phyloP scores from a whole-genome alignment of 768 basidiomycete species.

The Podaxis sp. region DNA sequence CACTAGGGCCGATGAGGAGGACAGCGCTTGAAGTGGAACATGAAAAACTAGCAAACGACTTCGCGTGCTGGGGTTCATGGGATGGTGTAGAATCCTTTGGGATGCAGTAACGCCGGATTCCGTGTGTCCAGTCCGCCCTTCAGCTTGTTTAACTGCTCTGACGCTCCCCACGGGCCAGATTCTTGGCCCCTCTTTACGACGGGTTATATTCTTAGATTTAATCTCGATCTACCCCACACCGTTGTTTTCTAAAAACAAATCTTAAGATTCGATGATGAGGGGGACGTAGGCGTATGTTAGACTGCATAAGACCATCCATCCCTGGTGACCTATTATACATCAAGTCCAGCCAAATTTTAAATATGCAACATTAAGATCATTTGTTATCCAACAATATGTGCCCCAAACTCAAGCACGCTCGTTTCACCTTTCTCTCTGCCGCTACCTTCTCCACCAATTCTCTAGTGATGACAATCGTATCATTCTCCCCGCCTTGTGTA shows the following conservation, averaged over 20 bases:
- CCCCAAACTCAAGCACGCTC: conserved; percentile 55
- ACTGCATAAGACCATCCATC: background rate
- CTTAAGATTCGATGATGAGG: no score
- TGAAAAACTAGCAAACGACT: conserved; percentile 36
- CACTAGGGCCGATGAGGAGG: conserved; percentile 32
- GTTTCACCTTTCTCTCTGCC: conserved; percentile 65
- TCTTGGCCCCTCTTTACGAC: background rate
- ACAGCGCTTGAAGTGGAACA: conserved; percentile 32
- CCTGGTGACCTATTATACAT: conserved; percentile 1
- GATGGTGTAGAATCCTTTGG: conserved; percentile 33
- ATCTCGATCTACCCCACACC: no score
- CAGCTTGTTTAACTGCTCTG: no score
- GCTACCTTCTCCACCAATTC: conserved; percentile 51
- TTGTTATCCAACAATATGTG: conserved; percentile 45
- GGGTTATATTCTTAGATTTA: no score
- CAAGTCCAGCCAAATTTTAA: background rate
- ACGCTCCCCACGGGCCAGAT: background rate
- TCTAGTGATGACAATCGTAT: conserved; percentile 38
- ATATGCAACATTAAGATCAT: background rate
- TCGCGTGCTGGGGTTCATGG: conserved; percentile 41
- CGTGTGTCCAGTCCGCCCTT: background rate
- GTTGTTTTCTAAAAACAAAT: no score
- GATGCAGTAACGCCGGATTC: background rate
- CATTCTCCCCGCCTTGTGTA: conserved; percentile 23
- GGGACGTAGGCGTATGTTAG: no score